Conservation (phyloP, 2,329 filamentous ascomycete species). For the Fulvia fulva region DNA sequence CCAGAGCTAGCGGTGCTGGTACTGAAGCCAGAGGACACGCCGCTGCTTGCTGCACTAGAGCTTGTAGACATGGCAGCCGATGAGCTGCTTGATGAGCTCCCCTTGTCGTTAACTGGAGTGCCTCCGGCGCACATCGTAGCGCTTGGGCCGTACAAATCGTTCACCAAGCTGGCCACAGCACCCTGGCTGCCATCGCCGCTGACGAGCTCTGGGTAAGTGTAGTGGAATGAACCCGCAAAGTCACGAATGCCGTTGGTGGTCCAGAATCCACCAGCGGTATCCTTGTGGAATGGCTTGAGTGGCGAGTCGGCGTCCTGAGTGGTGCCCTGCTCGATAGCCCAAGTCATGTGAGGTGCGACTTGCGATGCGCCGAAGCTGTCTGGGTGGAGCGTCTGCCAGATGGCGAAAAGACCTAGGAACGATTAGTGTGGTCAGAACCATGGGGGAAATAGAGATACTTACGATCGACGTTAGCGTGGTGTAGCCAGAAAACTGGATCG, state of each 20-base stretch:
- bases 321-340: conserved; percentile 54
- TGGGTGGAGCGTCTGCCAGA: conserved; percentile 74
- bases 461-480: conserved; percentile 71
- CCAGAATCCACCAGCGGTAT: conserved; percentile 57
- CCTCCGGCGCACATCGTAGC: conserved; percentile 16
- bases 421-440: not conserved
- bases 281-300: conserved; percentile 58
- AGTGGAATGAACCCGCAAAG: conserved; percentile 61
- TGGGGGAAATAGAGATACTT: conserved; percentile 1
- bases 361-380: conserved; percentile 62
- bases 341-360: conserved; percentile 54
- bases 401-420: conserved; percentile 54
- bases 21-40: not conserved
- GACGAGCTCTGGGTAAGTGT: conserved; percentile 67
- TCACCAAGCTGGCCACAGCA: conserved; percentile 45
- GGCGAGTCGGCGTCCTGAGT: conserved; percentile 32
- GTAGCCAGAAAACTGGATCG: conserved; percentile 77
- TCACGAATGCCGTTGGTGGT: conserved; percentile 64
- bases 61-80: not conserved
- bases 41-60: not conserved
- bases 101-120: conserved; percentile 14
- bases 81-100: not conserved
- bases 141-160: conserved; percentile 53
- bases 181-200: conserved; percentile 44
- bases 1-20: not conserved